A percentile compares a stretch with the other conserved stretches of the same genome.
These are phyloP conservation scores for Triangularia verruculosa DNA, from an alignment of 2,329 filamentous ascomycete species.

Conservation along the genomic window DNA sequence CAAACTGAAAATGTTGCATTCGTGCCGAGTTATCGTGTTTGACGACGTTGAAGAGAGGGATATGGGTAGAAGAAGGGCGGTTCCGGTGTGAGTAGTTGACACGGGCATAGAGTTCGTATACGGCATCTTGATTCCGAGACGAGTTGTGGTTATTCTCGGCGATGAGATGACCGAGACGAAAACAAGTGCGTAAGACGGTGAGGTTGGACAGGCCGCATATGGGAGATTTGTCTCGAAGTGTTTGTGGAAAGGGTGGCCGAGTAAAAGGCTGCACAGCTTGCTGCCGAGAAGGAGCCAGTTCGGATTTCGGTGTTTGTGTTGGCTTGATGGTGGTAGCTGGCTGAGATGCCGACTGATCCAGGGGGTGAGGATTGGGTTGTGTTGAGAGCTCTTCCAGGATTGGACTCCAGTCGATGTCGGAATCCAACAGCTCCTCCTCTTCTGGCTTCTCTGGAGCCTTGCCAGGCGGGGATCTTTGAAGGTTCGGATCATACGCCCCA, in stretches of 20 bases:
- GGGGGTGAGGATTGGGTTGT: not conserved
- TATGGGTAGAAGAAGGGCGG: conserved; percentile 36
- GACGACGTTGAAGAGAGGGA: conserved; percentile 52
- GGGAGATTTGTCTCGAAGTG: conserved; percentile 49
- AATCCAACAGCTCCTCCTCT: conserved; percentile 33
- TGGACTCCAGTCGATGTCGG: conserved; percentile 42
- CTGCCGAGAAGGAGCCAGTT: not conserved
- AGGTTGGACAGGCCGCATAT: conserved; percentile 50
- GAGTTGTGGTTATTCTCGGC: conserved; percentile 39
- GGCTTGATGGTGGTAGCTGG: not conserved
- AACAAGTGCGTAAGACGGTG: conserved; percentile 55
- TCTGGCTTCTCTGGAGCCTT: not conserved
- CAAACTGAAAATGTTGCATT: conserved; percentile 57
- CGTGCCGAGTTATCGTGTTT: conserved; percentile 35
- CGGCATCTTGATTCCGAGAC: conserved; percentile 31
- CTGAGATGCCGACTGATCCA: not conserved
- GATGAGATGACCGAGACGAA: conserved; percentile 60
- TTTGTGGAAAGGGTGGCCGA: conserved; percentile 44
- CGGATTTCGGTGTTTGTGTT: not conserved
- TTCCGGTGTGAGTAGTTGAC: conserved; percentile 58
- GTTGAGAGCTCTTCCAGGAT: conserved; percentile 27
- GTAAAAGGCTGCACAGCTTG: conserved; percentile 1
- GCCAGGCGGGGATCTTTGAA: conserved; percentile 6
- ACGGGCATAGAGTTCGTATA: conserved; percentile 63
- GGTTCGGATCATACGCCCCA: conserved; percentile 14